Base-by-base conservation (phyloP, 192 early-diverging fungal species). In the Mortierella hygrophila region DNA sequence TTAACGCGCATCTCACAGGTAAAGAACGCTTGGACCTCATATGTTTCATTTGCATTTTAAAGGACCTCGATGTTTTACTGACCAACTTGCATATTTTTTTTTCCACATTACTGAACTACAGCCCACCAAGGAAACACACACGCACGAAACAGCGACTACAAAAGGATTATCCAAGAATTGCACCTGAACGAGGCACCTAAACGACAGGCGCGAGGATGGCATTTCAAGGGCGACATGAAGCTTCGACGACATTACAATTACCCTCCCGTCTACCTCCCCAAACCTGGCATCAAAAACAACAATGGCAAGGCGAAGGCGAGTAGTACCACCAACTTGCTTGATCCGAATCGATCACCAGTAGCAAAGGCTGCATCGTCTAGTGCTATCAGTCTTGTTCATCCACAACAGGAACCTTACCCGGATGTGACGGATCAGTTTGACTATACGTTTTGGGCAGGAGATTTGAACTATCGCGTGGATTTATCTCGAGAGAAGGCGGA, bases 401-500 rank as follows among this genome's bases (percentile, higher is more conserved):
- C n/a, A 29, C 47, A 20, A 46, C 44, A 46, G 44, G 42, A 35
- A 3, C n/a, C 41, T 23, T 37, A 10, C 7, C 3, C 29, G 13
- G 79, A 91, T 78, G 82, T 92, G 37, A 87, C 89, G 18, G 88
- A 92, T 16, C 89, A 85, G 40, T 92, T 92, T 81, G 91, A 92
- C 76, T 90, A 91, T 47, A 88, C 88, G 8, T 93, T 97, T 55
- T 94, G 93, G 88, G 89, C 96, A 57, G 96, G 96, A 46, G 96
- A 97, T 82, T 83, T 96, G 49, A 97, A 97, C 76, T 96, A 97
- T 75, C 89, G 96, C 16, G 86, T 97, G 42, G 81, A 90, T 37
- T 75, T 94, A 11, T 65, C 89, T 0, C 88, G 95, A 70, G 75
- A 81, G 4, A 77, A 88, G 40, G 94, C 92, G 4, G 88, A 93